Evolutionary conservation across 2,329 filamentous ascomycete species (phyloP).

Genomic region (Colletotrichum siamense): DNA sequence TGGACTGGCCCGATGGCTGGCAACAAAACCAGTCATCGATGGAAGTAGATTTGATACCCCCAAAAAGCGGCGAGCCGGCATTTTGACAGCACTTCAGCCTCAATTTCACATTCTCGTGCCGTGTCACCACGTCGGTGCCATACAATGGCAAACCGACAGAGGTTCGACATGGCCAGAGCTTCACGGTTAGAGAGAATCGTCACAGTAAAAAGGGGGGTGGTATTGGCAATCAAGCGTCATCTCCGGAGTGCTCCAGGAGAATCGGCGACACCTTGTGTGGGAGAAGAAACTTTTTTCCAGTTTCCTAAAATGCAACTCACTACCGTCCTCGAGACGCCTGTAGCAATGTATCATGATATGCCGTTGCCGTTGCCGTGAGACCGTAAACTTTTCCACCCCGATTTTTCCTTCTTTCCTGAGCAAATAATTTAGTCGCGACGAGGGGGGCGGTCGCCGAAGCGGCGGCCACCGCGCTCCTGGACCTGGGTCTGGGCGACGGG

Average conservation of each 20-base stretch:
- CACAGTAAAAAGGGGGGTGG: slow-evolving; percentile 33
- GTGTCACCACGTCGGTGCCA: not conserved
- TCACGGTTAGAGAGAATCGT: slow-evolving; percentile 17
- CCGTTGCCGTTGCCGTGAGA: slow-evolving; percentile 51
- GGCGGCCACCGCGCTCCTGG: slow-evolving; percentile 77
- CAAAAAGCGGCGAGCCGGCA: not conserved
- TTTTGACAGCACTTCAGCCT: not conserved
- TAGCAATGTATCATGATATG: slow-evolving; percentile 37
- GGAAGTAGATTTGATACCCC: slow-evolving; percentile 15
- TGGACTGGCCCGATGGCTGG: not conserved
- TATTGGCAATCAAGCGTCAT: slow-evolving; percentile 94
- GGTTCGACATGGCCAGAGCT: not conserved
- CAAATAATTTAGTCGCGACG: slow-evolving; percentile 46
- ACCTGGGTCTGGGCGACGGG: slow-evolving; percentile 88
- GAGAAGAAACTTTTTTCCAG: slow-evolving; percentile 63
- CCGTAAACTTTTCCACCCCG: slow-evolving; percentile 27
- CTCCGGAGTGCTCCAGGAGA: slow-evolving; percentile 63
- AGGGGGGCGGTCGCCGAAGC: slow-evolving; percentile 72
- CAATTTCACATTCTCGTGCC: not conserved
- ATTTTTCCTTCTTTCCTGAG: slow-evolving; percentile 15
- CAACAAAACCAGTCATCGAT: not conserved
- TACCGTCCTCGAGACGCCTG: slow-evolving; percentile 63
- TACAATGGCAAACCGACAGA: not conserved
- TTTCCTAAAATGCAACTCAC: slow-evolving; percentile 62
- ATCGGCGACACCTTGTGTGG: slow-evolving; percentile 88